A percentile compares a stretch with the other conserved stretches of the same genome.
These are phyloP conservation scores for Helianthus tuberosus DNA, from an alignment of 129 eudicot genomes.

Conservation along the genomic window DNA sequence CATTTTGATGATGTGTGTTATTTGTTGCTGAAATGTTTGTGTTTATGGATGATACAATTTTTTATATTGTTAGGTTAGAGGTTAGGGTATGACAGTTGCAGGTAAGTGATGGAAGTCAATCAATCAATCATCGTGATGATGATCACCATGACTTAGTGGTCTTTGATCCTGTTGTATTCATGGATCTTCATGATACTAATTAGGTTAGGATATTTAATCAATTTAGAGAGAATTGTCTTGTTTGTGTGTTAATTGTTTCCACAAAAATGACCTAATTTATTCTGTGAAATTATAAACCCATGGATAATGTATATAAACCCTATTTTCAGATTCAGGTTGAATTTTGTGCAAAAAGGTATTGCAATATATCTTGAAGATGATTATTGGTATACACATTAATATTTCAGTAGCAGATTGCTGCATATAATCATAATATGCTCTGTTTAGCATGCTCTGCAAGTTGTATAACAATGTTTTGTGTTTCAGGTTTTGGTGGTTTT, in stretches of 20 bases:
- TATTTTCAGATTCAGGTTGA: neutral
- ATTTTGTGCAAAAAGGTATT: neutral
- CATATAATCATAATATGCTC: neutral
- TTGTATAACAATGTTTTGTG: neutral
- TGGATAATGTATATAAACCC: neutral
- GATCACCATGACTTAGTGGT: neutral
- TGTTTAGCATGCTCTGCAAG: conserved; percentile 1
- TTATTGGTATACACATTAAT: conserved; percentile 3
- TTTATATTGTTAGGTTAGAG: neutral
- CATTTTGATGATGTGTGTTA: too few relatives aligned
- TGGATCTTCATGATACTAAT: neutral
- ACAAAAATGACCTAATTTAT: neutral
- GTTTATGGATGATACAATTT: neutral
- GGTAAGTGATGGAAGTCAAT: neutral
- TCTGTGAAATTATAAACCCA: neutral
- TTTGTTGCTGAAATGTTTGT: neutral
- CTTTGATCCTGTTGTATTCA: neutral
- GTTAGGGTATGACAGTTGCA: neutral
- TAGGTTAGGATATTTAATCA: neutral
- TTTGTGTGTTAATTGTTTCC: neutral
- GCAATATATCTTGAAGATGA: conserved; percentile 1
- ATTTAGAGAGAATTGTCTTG: neutral
- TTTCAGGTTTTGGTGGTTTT: conserved; percentile 56
- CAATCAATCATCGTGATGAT: neutral
- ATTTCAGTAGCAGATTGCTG: conserved; percentile 3